Base-by-base conservation (phyloP, 2,329 filamentous ascomycete genomes). In the Pyricularia grisea region DNA sequence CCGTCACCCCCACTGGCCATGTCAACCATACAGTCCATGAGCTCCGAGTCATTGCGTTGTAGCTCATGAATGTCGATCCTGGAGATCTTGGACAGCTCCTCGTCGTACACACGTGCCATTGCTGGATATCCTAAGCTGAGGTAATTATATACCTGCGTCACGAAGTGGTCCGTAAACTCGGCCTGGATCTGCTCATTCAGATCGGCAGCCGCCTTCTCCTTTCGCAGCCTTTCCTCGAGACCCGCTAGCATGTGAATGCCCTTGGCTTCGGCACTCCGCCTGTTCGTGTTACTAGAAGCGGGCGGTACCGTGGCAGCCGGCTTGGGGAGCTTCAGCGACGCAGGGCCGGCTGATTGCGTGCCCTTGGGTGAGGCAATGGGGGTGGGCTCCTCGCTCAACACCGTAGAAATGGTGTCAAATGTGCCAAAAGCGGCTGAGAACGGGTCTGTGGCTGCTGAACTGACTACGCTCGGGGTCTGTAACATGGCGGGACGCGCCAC, bases 121-220 rank as follows among this genome's bases (percentile, higher is more conserved):
- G 92, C 90, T 3, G 94, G 94, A 77, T 97, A 97, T 5, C 94
- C 94, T 5, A 98, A 85, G 0, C 93, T 97, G 20, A 98, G 84
- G 78, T 98, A 98, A 78, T 98, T 97, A 84, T 96, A 98, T 9
- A 98, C 94, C 78, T 98, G 94, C 0, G 94, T 97, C 69, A 97
- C 88, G 77, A 97, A 97, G 3, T 83, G 83, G 76, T 97, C 92
- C 71, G 90, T 84, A 74, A 95, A 97, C 78, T 97, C 93, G 68
- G 79, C 78, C 4, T 80, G 76, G 70, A 88, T 86, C 73, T 84
- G 83, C 67, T 85, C 84, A 71, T 86, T 81, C 1, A 79, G 78
- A 73, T 87, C 84, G 20, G 80, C 82, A 14, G 79, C 78, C 6
- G 78, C 81, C 75, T 85, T 85, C 72, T 85, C 84, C 69, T 80